These are phyloP conservation scores for Orobanche coerulescens DNA, from an alignment of 257 asterid species.

Conservation along the genomic window DNA sequence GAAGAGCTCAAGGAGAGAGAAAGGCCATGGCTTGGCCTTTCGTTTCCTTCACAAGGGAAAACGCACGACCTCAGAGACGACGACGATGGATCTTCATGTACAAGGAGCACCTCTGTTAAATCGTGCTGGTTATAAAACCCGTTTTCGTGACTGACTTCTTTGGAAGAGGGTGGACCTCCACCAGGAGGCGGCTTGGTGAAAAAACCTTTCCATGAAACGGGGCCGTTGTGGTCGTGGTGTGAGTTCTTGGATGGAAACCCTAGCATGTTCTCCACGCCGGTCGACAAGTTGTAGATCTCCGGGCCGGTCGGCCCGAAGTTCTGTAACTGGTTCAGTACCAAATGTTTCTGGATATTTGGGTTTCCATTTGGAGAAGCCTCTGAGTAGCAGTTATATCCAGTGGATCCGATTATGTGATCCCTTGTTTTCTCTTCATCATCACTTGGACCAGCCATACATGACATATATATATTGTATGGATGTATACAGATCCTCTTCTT, in stretches of 20 bases:
- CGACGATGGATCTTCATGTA: constrained; percentile 21
- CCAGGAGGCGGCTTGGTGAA: constrained; percentile 13
- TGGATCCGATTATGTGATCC: constrained; percentile 26
- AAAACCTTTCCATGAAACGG: constrained; percentile 43
- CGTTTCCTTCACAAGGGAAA: constrained; percentile 68
- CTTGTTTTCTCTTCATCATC: constrained; percentile 28
- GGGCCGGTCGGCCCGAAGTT: constrained; percentile 22
- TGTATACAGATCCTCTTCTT: neutral
- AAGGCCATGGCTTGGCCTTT: constrained; percentile 82
- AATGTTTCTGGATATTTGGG: constrained; percentile 7
- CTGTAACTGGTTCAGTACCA: constrained; percentile 43
- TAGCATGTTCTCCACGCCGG: constrained; percentile 49
- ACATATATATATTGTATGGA: neutral
- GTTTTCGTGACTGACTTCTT: constrained; percentile 18
- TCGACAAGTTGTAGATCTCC: constrained; percentile 54
- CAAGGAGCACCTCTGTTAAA: constrained; percentile 23
- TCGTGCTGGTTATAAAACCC: neutral
- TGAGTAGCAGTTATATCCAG: constrained; percentile 41
- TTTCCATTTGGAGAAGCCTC: constrained; percentile 28
- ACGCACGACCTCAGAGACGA: constrained; percentile 44
- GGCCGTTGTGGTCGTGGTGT: neutral
- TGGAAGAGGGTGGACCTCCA: constrained; percentile 41
- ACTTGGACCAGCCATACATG: constrained; percentile 35
- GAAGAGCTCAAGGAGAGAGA: constrained; percentile 68
- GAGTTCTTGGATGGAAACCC: constrained; percentile 49